Evolutionary conservation across 139 green algal species (phyloP).

Genomic region (Micractinium sp.): DNA sequence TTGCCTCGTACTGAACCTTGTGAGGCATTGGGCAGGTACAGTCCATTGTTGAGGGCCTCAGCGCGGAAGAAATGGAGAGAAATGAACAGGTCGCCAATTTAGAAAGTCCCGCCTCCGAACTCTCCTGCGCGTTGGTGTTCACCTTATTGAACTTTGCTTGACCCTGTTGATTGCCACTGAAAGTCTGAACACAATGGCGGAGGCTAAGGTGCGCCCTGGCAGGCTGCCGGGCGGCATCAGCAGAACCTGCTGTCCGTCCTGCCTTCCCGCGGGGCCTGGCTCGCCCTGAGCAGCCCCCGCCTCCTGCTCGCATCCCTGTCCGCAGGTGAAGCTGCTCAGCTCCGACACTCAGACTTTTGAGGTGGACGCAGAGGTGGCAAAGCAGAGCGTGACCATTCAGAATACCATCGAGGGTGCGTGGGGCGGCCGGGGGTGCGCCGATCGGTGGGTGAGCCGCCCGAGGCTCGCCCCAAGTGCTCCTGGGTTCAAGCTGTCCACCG

Average conservation of each 20-base stretch:
- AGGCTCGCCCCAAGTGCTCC: background rate
- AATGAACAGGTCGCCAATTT: no score
- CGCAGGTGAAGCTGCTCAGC: slow-evolving; percentile 67
- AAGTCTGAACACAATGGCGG: background rate
- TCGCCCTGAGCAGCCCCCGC: background rate
- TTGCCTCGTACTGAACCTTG: no score
- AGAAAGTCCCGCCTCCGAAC: no score
- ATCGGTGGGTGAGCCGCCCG: background rate
- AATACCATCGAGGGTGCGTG: slow-evolving; percentile 84
- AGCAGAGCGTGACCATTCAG: slow-evolving; percentile 79
- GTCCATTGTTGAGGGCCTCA: no score
- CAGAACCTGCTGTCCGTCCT: background rate
- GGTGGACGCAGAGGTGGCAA: slow-evolving; percentile 78
- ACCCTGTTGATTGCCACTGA: no score
- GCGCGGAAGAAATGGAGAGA: no score
- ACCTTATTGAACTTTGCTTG: no score
- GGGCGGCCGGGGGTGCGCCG: background rate
- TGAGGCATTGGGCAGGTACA: no score
- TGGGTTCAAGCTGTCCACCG: background rate
- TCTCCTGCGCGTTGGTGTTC: no score
- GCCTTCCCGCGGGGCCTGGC: background rate
- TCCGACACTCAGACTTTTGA: slow-evolving; percentile 72
- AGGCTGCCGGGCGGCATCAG: background rate
- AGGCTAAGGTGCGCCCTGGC: background rate
- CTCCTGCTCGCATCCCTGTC: background rate